Evolutionary conservation across 2,329 filamentous ascomycete genomes (phyloP).

Genomic region (Ophiostoma quercus): DNA sequence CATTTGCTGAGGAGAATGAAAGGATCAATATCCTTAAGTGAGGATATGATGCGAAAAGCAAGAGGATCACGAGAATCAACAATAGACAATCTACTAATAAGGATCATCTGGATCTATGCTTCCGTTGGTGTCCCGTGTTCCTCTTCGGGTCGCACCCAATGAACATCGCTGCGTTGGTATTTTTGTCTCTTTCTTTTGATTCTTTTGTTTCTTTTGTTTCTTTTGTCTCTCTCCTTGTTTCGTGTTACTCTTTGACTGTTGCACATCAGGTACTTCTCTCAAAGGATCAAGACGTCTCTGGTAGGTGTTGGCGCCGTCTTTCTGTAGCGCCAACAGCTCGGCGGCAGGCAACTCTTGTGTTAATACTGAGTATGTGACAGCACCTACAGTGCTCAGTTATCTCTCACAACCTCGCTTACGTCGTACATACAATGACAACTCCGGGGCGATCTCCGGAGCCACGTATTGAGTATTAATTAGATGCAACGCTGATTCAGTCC

Average conservation of each 20-base stretch:
- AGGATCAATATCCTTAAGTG: too few relatives aligned
- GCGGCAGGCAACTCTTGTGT: neutral
- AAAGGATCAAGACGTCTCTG: neutral
- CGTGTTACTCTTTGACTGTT: too few relatives aligned
- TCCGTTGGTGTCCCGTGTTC: neutral
- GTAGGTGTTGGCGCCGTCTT: neutral
- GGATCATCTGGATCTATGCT: neutral
- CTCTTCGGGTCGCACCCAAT: neutral
- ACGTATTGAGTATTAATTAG: too few relatives aligned
- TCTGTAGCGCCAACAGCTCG: neutral
- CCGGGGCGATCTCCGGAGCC: neutral
- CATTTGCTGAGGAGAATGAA: neutral
- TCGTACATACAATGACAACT: neutral
- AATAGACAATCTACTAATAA: neutral
- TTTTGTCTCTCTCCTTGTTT: too few relatives aligned
- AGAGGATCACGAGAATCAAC: neutral
- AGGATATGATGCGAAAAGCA: neutral
- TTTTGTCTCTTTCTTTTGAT: neutral
- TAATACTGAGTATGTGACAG: too few relatives aligned
- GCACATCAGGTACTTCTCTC: neutral
- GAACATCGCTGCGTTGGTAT: neutral
- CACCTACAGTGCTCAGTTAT: too few relatives aligned
- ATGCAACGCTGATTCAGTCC: too few relatives aligned
- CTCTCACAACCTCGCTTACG: too few relatives aligned
- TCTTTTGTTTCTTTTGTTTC: neutral